These are phyloP conservation scores for Friedmanniomyces endolithicus DNA, from an alignment of 495 filamentous ascomycete genomes.

Conservation along the genomic window DNA sequence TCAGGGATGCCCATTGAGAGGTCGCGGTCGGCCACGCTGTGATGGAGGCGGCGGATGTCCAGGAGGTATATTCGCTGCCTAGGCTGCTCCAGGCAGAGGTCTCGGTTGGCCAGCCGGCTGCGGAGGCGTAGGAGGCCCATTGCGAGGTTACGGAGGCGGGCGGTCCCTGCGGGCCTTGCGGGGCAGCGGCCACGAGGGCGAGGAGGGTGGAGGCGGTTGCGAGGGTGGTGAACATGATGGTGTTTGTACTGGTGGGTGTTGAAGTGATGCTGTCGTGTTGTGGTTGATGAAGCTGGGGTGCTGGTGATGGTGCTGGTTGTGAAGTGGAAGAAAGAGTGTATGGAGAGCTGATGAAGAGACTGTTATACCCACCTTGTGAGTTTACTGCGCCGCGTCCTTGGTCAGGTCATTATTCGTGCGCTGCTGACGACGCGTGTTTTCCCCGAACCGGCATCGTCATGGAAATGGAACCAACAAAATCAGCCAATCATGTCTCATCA, in stretches of 20 bases:
- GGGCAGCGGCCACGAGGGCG: conserved; percentile 3
- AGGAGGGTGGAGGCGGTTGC: conserved; percentile 4
- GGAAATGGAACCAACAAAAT: too few relatives aligned
- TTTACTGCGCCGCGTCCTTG: too few relatives aligned
- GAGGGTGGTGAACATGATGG: conserved; percentile 5
- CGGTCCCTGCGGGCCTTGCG: not conserved
- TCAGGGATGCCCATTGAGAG: conserved; percentile 8
- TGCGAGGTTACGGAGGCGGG: conserved; percentile 6
- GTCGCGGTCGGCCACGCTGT: conserved; percentile 11
- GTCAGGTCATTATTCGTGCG: too few relatives aligned
- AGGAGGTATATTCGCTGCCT: not conserved
- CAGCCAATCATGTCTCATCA: too few relatives aligned
- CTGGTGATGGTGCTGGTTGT: too few relatives aligned
- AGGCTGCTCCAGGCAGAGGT: not conserved
- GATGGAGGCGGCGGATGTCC: conserved; percentile 8
- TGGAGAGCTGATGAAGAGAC: too few relatives aligned
- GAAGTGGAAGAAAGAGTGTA: too few relatives aligned
- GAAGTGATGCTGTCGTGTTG: not conserved
- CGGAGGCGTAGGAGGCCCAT: conserved; percentile 5
- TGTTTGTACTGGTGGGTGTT: not conserved
- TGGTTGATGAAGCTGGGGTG: not conserved
- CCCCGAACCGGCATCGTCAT: too few relatives aligned
- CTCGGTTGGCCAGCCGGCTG: conserved; percentile 6
- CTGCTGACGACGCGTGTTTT: too few relatives aligned
- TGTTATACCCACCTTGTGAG: too few relatives aligned